A percentile compares a stretch with the other conserved stretches of the same genome.
phyloP scores from a whole-genome alignment of 2,329 filamentous ascomycete species.

The Aaosphaeria arxii region DNA sequence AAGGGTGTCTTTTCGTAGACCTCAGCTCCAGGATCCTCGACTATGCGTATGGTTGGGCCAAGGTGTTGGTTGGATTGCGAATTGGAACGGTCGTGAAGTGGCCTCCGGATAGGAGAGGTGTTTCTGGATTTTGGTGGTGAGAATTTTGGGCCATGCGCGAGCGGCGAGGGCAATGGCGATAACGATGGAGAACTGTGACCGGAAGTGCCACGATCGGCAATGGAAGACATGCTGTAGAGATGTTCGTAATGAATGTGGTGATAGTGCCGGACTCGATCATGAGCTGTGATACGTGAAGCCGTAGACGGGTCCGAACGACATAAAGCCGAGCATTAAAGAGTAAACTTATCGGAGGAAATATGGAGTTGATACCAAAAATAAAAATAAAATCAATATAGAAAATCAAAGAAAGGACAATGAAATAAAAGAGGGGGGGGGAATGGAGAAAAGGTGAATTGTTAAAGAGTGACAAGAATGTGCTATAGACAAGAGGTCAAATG shows the following conservation, averaged over 20 bases:
- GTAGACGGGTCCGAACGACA: constrained; percentile 18
- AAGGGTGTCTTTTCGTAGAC: constrained; percentile 40
- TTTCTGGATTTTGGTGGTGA: constrained; percentile 28
- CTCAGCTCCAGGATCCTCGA: constrained; percentile 33
- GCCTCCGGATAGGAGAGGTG: constrained; percentile 30
- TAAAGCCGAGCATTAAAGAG: constrained; percentile 31
- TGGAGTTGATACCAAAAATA: not conserved
- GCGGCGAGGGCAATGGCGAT: constrained; percentile 16
- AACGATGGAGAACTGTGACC: not conserved
- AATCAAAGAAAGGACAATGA: constrained; percentile 3
- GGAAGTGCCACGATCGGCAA: constrained; percentile 18
- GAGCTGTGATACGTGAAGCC: constrained; percentile 18
- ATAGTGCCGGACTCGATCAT: constrained; percentile 2
- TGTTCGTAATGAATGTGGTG: constrained; percentile 3
- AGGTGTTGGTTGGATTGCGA: constrained; percentile 35
- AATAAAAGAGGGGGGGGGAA: constrained; percentile 16
- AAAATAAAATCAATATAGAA: not conserved
- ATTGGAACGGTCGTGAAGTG: constrained; percentile 38
- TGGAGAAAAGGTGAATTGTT: constrained; percentile 16
- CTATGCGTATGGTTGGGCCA: constrained; percentile 41
- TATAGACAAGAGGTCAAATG: constrained; percentile 35
- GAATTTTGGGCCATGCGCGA: constrained; percentile 28
- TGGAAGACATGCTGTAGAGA: constrained; percentile 28
- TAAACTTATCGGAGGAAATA: constrained; percentile 2
- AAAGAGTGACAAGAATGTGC: constrained; percentile 33